phyloP scores from a whole-genome alignment of 441 rosid genomes.

The Viola pubescens region DNA sequence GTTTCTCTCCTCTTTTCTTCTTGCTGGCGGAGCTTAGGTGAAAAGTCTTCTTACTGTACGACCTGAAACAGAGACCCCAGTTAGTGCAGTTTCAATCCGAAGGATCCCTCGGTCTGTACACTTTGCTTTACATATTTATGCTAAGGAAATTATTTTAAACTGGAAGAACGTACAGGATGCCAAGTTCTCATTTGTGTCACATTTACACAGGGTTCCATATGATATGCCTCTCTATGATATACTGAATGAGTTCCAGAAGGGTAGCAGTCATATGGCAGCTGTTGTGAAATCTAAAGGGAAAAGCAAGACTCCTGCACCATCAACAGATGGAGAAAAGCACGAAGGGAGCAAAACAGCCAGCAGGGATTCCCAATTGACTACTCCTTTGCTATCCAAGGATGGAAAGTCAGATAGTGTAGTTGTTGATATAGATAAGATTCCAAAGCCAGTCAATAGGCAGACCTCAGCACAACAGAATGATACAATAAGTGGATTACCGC shows the following conservation, averaged over 20 bases:
- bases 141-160: background rate
- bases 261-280: constrained; percentile 99
- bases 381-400: constrained; percentile 54
- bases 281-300: constrained; percentile 75
- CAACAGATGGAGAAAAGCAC: constrained; percentile 32
- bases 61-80: constrained; percentile 95
- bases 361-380: constrained; percentile 43
- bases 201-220: constrained; percentile 65
- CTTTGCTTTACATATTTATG: background rate
- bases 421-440: constrained; percentile 60
- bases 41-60: constrained; percentile 93
- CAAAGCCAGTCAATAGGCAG: constrained; percentile 28
- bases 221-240: constrained; percentile 94
- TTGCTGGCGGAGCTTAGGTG: constrained; percentile 34
- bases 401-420: constrained; percentile 47
- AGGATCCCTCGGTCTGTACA: constrained; percentile 70
- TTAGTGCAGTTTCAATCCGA: constrained; percentile 88
- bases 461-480: constrained; percentile 28
- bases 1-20: constrained; percentile 3
- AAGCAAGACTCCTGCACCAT: constrained; percentile 34
- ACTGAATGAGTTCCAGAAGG: constrained; percentile 93
- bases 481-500: constrained; percentile 33
- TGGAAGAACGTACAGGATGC: background rate
- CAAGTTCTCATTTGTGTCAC: background rate
- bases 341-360: constrained; percentile 32